phyloP scores from a whole-genome alignment of 805 yeast species.

The Cyberlindnera maclurae region DNA sequence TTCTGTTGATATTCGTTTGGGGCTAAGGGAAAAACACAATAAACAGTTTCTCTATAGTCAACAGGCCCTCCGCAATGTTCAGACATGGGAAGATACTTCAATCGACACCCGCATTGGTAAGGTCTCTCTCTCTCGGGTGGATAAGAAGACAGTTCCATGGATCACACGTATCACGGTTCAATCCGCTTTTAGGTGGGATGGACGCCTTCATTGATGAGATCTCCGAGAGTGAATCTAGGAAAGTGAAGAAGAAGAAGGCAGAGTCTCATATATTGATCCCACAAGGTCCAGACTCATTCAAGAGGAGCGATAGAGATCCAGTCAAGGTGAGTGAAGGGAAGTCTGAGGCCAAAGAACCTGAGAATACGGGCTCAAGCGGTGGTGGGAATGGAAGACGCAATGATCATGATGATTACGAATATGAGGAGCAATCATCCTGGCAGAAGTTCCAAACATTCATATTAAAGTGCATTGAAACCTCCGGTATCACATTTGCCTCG shows the following conservation, averaged over 20 bases:
- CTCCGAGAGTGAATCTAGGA: slow-evolving; percentile 11
- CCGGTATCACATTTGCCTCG: slow-evolving; percentile 65
- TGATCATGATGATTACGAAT: slow-evolving; percentile 9
- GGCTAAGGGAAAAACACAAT: too few species aligned
- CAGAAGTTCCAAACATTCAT: slow-evolving; percentile 9
- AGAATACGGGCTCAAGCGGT: too few species aligned
- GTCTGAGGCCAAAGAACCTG: too few species aligned
- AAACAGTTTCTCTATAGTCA: too few species aligned
- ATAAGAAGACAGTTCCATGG: neutral
- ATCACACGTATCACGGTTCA: slow-evolving; percentile 5
- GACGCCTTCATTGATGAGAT: slow-evolving; percentile 22
- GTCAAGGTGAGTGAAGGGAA: neutral
- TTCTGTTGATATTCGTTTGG: too few species aligned
- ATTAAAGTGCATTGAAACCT: slow-evolving; percentile 53
- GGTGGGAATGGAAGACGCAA: slow-evolving; percentile 4
- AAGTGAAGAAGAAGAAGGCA: slow-evolving; percentile 4
- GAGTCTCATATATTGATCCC: slow-evolving; percentile 20
- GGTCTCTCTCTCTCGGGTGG: too few species aligned
- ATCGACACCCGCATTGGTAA: too few species aligned
- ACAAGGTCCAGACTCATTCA: slow-evolving; percentile 14
- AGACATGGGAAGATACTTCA: too few species aligned
- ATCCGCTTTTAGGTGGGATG: slow-evolving; percentile 18
- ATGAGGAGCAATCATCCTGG: slow-evolving; percentile 12
- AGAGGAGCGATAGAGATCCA: slow-evolving; percentile 2
- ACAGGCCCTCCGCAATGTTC: too few species aligned